These are phyloP conservation scores for Nicotiana tabacum DNA, from an alignment of 257 asterid genomes.

Conservation along the genomic window DNA sequence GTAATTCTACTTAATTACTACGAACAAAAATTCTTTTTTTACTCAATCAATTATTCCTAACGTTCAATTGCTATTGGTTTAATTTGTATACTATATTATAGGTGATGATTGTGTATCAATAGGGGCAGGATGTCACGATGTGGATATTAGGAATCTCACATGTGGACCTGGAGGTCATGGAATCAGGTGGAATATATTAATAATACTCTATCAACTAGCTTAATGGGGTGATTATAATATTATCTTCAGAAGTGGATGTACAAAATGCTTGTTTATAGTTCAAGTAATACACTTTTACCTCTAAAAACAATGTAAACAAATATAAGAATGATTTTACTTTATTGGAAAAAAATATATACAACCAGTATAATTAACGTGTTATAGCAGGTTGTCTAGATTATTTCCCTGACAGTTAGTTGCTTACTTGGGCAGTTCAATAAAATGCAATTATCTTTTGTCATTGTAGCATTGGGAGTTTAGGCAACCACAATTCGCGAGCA, in stretches of 20 bases:
- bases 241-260: not conserved
- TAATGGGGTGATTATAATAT: not conserved
- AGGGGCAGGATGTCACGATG: slow-evolving; percentile 57
- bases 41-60: not conserved
- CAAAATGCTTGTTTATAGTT: not conserved
- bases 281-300: not conserved
- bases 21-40: not conserved
- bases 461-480: slow-evolving; percentile 60
- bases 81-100: not conserved
- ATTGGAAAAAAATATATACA: too few species aligned
- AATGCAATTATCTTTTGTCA: too few species aligned
- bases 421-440: too few species aligned
- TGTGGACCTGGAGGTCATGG: slow-evolving; percentile 70
- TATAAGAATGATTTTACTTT: not conserved
- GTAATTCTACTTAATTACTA: not conserved
- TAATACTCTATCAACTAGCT: not conserved
- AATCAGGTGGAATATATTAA: slow-evolving; percentile 34
- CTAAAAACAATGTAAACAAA: not conserved
- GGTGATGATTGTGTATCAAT: slow-evolving; percentile 70
- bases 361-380: not conserved
- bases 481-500: slow-evolving; percentile 47
- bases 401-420: too few species aligned
- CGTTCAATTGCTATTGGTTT: not conserved
- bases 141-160: slow-evolving; percentile 55
- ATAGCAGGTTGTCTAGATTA: too few species aligned